These are phyloP conservation scores for Plenodomus lindquistii DNA, from an alignment of 2,329 filamentous ascomycete species.

Conservation along the genomic window DNA sequence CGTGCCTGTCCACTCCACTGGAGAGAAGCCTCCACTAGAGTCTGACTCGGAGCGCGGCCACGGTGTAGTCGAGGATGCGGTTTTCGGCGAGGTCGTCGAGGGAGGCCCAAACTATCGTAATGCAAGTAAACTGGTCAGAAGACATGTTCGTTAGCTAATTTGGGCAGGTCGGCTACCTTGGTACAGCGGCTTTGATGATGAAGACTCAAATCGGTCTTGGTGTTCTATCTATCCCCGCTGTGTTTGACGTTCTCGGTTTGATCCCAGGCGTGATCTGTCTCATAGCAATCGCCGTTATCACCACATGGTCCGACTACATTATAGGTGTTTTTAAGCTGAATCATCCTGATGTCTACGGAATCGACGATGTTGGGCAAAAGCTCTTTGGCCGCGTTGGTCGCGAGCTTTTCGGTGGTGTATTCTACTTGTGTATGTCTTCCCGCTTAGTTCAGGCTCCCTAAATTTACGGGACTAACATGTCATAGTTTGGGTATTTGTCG, in stretches of 20 bases:
- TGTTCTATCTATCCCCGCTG: constrained; percentile 55
- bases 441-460: constrained; percentile 19
- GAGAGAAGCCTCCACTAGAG: not conserved
- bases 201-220: constrained; percentile 42
- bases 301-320: constrained; percentile 55
- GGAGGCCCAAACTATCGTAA: not conserved
- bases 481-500: constrained; percentile 58
- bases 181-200: constrained; percentile 33
- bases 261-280: constrained; percentile 55
- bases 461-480: not conserved
- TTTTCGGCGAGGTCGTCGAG: not conserved
- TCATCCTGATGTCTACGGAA: constrained; percentile 60
- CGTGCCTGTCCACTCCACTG: not conserved
- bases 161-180: constrained; percentile 30
- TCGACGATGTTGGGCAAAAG: constrained; percentile 60
- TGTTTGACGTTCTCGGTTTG: constrained; percentile 53
- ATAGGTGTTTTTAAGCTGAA: constrained; percentile 58
- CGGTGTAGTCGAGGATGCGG: not conserved
- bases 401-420: constrained; percentile 48
- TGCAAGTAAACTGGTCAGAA: not conserved
- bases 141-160: not conserved
- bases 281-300: constrained; percentile 47
- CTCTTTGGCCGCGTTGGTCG: constrained; percentile 58
- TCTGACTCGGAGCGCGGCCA: not conserved
- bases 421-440: constrained; percentile 39